phyloP scores from a whole-genome alignment of 441 rosid genomes.

The Arabidopsis hybrid region DNA sequence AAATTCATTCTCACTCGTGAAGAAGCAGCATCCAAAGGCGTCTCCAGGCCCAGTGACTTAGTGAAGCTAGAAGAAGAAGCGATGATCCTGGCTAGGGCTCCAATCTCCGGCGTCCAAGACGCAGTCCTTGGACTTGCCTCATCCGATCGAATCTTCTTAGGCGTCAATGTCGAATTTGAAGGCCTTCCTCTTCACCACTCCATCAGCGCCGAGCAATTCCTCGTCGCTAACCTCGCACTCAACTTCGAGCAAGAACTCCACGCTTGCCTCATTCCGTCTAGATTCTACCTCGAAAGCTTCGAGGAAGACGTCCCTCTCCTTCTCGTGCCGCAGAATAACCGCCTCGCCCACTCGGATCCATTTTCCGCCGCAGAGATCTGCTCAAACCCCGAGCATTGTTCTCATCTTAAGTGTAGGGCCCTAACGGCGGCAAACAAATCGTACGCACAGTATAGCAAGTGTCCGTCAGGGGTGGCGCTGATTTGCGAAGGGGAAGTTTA shows the following conservation, averaged over 20 bases:
- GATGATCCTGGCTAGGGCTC: not conserved
- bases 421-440: slow-evolving; percentile 71
- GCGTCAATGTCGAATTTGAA: not conserved
- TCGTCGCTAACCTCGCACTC: not conserved
- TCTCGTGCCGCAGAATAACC: too few species aligned
- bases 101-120: not conserved
- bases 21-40: too few species aligned
- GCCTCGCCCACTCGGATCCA: too few species aligned
- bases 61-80: too few species aligned
- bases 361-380: too few species aligned
- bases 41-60: too few species aligned
- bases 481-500: slow-evolving; percentile 61
- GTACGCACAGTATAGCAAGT: slow-evolving; percentile 72
- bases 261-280: too few species aligned
- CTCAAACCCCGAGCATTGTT: too few species aligned
- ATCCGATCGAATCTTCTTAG: not conserved
- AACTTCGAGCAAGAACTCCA: not conserved
- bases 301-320: too few species aligned
- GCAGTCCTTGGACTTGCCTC: not conserved
- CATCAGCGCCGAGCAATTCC: not conserved
- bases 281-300: too few species aligned
- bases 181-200: not conserved
- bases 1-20: too few species aligned
- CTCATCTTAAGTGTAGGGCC: slow-evolving; percentile 33
- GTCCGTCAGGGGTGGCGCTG: slow-evolving; percentile 81